Evolutionary conservation across 1,139 yeast species (phyloP).

Genomic region (Blastobotrys persicus): DNA sequence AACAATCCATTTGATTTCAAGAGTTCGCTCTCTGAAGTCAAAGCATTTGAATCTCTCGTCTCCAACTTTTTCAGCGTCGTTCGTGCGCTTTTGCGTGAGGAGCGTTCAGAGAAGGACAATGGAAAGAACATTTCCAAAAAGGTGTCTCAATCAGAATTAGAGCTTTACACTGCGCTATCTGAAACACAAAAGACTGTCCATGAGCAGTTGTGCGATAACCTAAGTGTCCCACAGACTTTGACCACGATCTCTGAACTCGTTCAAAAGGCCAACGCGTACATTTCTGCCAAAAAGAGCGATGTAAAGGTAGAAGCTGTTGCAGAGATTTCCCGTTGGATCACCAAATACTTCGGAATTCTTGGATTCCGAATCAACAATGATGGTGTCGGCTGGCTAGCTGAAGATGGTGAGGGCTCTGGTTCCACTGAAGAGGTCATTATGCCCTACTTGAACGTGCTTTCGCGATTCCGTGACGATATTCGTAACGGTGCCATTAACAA

Average conservation of each 20-base stretch:
- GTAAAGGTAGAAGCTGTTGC: slow-evolving; percentile 64
- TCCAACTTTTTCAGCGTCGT: slow-evolving; percentile 82
- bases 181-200: slow-evolving; percentile 63
- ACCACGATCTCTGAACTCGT: slow-evolving; percentile 66
- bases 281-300: slow-evolving; percentile 51
- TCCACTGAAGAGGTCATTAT: slow-evolving; percentile 60
- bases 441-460: slow-evolving; percentile 76
- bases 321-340: slow-evolving; percentile 65
- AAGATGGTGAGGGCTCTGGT: slow-evolving; percentile 18
- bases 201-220: slow-evolving; percentile 80
- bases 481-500: slow-evolving; percentile 70
- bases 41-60: slow-evolving; percentile 66
- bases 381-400: slow-evolving; percentile 68
- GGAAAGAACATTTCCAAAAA: slow-evolving; percentile 65
- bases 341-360: slow-evolving; percentile 62
- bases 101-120: slow-evolving; percentile 41
- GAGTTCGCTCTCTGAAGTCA: slow-evolving; percentile 74
- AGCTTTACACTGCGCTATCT: slow-evolving; percentile 51
- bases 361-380: slow-evolving; percentile 76
- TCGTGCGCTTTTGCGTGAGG: slow-evolving; percentile 67
- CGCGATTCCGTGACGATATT: slow-evolving; percentile 77
- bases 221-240: slow-evolving; percentile 74
- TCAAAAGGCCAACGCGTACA: slow-evolving; percentile 67
- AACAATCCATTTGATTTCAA: slow-evolving; percentile 90
- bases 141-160: slow-evolving; percentile 53